These are phyloP conservation scores for Inonotus obliquus DNA, from an alignment of 1,284 basidiomycete species.

Conservation along the genomic window DNA sequence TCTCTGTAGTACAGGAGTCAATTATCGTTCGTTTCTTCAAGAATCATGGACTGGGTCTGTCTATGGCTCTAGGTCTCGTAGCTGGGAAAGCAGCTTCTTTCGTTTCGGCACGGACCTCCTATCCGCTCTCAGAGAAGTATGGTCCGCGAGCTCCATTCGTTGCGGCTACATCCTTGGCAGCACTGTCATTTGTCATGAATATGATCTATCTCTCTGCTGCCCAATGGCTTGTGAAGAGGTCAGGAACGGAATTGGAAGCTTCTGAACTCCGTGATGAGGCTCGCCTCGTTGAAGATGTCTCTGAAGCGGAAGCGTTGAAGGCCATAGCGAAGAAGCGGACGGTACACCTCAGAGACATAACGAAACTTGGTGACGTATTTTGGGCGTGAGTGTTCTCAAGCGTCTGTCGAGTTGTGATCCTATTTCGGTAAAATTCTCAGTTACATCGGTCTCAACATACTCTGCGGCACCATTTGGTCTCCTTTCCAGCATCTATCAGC, in stretches of 20 bases:
- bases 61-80: conserved; percentile 74
- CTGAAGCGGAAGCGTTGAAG: conserved; percentile 60
- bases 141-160: conserved; percentile 72
- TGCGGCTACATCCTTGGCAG: conserved; percentile 58
- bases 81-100: conserved; percentile 76
- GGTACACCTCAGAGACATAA: conserved; percentile 55
- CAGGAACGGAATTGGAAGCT: conserved; percentile 61
- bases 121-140: conserved; percentile 66
- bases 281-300: conserved; percentile 37
- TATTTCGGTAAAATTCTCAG: conserved; percentile 30
- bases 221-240: conserved; percentile 54
- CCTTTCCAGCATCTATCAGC: conserved; percentile 75
- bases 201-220: conserved; percentile 59
- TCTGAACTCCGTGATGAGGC: conserved; percentile 54
- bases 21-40: conserved; percentile 80
- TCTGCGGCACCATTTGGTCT: conserved; percentile 75
- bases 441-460: conserved; percentile 64
- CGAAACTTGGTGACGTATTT: conserved; percentile 70
- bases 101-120: conserved; percentile 66
- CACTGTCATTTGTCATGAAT: conserved; percentile 63
- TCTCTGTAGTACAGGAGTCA: conserved; percentile 73
- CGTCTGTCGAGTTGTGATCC: not conserved
- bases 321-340: conserved; percentile 59
- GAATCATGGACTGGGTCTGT: conserved; percentile 70
- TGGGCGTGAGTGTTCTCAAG: conserved; percentile 59